These are phyloP conservation scores for Picochlorum sp. DNA, from an alignment of 139 green algal species.

Conservation along the genomic window DNA sequence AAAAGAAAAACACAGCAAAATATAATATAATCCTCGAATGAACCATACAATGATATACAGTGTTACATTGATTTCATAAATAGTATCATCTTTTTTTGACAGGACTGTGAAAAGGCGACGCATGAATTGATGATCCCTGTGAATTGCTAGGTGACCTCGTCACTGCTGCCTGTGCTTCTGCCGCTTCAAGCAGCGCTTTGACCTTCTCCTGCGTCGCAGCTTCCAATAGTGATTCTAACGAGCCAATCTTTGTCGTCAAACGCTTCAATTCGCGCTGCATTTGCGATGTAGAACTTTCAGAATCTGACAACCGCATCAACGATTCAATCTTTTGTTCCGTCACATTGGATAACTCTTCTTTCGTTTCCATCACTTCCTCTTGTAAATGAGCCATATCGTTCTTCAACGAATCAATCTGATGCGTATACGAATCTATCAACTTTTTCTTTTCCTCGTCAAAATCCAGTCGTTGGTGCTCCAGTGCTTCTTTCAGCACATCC, in stretches of 20 bases:
- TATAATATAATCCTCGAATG: too few relatives aligned
- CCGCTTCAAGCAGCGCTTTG: slow-evolving; percentile 1
- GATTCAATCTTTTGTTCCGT: slow-evolving; percentile 9
- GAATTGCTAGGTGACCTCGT: not conserved
- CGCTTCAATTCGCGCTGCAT: not conserved
- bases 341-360: slow-evolving; percentile 9
- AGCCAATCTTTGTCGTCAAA: not conserved
- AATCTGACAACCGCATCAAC: slow-evolving; percentile 2
- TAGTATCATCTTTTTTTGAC: too few relatives aligned
- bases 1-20: too few relatives aligned
- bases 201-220: slow-evolving; percentile 7
- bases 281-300: not conserved
- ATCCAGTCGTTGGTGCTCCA: not conserved
- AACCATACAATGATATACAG: not conserved
- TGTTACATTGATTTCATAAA: not conserved
- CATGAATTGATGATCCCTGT: not conserved
- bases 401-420: not conserved
- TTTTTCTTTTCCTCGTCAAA: slow-evolving; percentile 2
- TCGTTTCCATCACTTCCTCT: slow-evolving; percentile 2
- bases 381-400: not conserved
- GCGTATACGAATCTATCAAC: not conserved
- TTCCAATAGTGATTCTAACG: not conserved
- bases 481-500: not conserved
- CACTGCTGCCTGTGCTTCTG: slow-evolving; percentile 3
- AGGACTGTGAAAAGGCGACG: not conserved